These are phyloP conservation scores for Firmiana major DNA, from an alignment of 345 rosid species.

Conservation along the genomic window DNA sequence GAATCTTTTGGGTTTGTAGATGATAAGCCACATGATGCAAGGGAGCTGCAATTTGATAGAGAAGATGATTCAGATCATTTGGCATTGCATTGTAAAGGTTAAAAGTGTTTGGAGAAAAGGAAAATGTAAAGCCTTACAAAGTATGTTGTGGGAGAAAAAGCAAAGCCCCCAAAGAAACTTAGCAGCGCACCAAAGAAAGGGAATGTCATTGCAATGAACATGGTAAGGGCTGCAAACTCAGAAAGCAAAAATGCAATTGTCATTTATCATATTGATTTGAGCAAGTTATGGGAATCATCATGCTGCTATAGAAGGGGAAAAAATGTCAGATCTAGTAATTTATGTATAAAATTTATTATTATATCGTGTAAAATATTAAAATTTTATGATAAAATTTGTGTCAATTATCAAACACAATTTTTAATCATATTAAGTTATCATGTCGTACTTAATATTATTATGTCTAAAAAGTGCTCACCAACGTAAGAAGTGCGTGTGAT, in stretches of 20 bases:
- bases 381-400: no score
- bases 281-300: background rate
- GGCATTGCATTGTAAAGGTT: background rate
- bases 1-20: conserved; percentile 32
- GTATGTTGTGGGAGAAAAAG: conserved; percentile 50
- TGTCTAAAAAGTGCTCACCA: conserved; percentile 31
- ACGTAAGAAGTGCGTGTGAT: conserved; percentile 40
- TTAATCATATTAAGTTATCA: no score
- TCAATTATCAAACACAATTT: no score
- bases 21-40: conserved; percentile 48
- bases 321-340: no score
- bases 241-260: background rate
- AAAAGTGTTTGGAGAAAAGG: background rate
- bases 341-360: no score
- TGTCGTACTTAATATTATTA: no score
- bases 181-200: conserved; percentile 65
- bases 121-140: conserved; percentile 32
- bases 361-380: no score
- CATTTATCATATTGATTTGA: background rate
- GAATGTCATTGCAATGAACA: conserved; percentile 43
- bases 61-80: background rate
- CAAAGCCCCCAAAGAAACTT: conserved; percentile 58
- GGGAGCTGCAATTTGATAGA: conserved; percentile 35
- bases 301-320: background rate
- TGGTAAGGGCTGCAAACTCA: conserved; percentile 37